phyloP scores from a whole-genome alignment of 441 rosid genomes.

The Erodium trifolium region DNA sequence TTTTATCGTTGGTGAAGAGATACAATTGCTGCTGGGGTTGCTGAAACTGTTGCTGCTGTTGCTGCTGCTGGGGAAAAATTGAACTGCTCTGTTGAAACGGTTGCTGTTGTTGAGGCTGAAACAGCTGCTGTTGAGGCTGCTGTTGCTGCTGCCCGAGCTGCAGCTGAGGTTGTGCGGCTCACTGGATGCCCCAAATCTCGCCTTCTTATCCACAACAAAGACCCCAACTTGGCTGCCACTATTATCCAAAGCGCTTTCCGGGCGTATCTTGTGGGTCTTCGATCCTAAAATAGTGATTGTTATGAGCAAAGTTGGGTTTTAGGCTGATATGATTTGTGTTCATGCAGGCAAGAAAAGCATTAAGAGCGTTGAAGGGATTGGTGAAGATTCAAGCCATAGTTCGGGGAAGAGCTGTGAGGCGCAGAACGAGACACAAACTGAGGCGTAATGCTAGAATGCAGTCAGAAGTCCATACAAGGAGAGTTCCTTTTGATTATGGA shows the following conservation, averaged over 20 bases:
- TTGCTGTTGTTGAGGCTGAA: slow-evolving; percentile 21
- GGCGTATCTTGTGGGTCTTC: slow-evolving; percentile 58
- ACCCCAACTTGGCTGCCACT: slow-evolving; percentile 48
- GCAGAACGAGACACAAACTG: slow-evolving; percentile 21
- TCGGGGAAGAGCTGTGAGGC: slow-evolving; percentile 70
- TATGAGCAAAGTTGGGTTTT: too few species aligned
- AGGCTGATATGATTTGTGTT: background rate
- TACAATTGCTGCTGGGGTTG: slow-evolving; percentile 58
- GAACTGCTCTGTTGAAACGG: slow-evolving; percentile 1
- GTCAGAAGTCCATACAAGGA: slow-evolving; percentile 21
- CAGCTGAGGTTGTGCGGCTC: slow-evolving; percentile 76
- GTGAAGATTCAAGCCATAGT: slow-evolving; percentile 83
- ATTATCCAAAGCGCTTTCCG: slow-evolving; percentile 71
- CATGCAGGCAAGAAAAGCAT: slow-evolving; percentile 80
- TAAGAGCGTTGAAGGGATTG: slow-evolving; percentile 70
- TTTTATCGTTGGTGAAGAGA: slow-evolving; percentile 70
- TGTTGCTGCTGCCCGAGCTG: slow-evolving; percentile 32
- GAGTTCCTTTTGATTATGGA: slow-evolving; percentile 14
- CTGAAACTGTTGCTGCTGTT: slow-evolving; percentile 29
- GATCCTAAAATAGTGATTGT: too few species aligned
- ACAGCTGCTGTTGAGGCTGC: too few species aligned
- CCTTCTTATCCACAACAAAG: slow-evolving; percentile 21
- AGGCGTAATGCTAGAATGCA: slow-evolving; percentile 26
- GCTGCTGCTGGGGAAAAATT: slow-evolving; percentile 28
- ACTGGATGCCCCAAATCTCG: slow-evolving; percentile 33